Base-by-base conservation (phyloP, 257 asterid species). In the Jasminum sambac region DNA sequence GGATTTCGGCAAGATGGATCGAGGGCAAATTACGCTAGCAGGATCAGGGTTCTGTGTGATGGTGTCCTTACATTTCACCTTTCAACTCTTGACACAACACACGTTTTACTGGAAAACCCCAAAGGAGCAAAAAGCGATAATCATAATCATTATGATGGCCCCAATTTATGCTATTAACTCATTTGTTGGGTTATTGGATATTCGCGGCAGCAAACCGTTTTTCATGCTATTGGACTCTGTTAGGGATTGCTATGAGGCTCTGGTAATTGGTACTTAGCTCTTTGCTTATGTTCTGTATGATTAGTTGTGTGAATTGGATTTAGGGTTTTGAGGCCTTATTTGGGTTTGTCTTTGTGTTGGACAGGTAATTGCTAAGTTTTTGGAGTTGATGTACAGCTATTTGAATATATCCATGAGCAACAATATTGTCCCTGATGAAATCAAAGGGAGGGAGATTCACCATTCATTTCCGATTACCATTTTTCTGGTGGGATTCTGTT, bases 381-480 rank as follows among this genome's bases (percentile, higher is more conserved):
- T 95, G 87, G 87, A 81, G 60, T 82, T 95, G 86, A 69, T 95
- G 88, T 89, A 84, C 68, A 88, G 96, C 74, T 91, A 88, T 63
- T 71, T 82, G 67, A 87, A 86, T 43, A 83, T 89, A 77, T 91
- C 96, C 68, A 76, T 85, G 70, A 85, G 90, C 88, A 70, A 82
- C 23, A 85, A 82, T 72, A 59, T 74, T 58, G 89, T 95, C 71
- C 96, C 98, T 6, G 96, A 95, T 84, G 96, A 87, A 86, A 80
- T 95, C 44, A 91, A 91, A 80, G 96, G 96, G 71, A 90, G 98
- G 79, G 96, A 95, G 85, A 89, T 95, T 83, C 89, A 76, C 70
- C 96, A 83, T 80, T 84, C 88, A 13, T 95, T 95, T 81, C 98
- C 98, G 1, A 87, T 94, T 88, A 85, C 91, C 66, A 89, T 94